Percentiles rank a stretch among this genome's conserved stretches.
phyloP scores from a whole-genome alignment of 2,329 filamentous ascomycete genomes.

The Endoconidiophora polonica region DNA sequence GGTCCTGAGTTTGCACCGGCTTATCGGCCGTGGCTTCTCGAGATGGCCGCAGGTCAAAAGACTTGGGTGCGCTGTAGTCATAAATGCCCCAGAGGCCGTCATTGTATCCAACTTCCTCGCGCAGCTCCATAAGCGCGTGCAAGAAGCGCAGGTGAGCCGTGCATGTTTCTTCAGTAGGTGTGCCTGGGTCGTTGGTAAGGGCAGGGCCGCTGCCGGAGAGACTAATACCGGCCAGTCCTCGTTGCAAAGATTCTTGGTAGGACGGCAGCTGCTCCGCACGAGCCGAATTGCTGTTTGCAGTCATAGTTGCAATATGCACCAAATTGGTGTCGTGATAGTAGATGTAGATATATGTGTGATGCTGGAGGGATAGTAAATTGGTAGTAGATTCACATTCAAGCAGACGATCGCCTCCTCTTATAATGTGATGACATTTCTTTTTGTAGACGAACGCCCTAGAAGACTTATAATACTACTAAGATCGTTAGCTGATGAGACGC shows the following conservation, averaged over 20 bases:
- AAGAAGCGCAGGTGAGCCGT: slow-evolving; percentile 61
- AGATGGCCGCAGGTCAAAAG: slow-evolving; percentile 6
- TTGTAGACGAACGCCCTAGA: background rate
- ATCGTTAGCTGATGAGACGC: no score
- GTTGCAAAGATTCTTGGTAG: background rate
- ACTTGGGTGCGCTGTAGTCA: slow-evolving; percentile 26
- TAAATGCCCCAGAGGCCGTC: slow-evolving; percentile 51
- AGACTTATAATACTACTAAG: no score
- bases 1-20: background rate
- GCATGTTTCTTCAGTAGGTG: slow-evolving; percentile 31
- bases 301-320: background rate
- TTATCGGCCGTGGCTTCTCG: background rate
- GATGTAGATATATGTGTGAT: background rate
- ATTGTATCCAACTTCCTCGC: slow-evolving; percentile 46
- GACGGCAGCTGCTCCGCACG: background rate
- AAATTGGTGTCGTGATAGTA: no score
- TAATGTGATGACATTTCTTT: background rate
- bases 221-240: background rate
- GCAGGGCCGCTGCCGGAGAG: background rate
- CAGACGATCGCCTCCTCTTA: no score
- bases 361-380: background rate
- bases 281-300: background rate
- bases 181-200: slow-evolving; percentile 6
- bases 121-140: slow-evolving; percentile 48
- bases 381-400: no score